Base-by-base conservation (phyloP, 192 early-diverging fungal species). In the Jimgerdemannia lactiflua region DNA sequence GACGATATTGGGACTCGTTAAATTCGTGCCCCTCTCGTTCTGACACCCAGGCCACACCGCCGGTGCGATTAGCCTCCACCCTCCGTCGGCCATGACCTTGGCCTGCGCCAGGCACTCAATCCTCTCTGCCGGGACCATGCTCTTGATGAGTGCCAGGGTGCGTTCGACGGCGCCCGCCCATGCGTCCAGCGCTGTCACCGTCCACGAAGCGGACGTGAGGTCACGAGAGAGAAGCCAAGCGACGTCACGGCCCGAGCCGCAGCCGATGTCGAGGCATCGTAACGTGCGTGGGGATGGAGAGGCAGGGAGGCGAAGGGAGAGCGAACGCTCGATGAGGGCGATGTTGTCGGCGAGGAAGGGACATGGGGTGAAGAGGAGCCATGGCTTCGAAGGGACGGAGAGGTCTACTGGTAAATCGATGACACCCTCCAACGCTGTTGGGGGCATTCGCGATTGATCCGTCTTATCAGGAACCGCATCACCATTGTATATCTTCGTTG, bases 171-270 rank as follows among this genome's bases (percentile, higher is more conserved):
- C 73, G 39, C 59, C 43, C 3, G 67, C 4, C 19, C 71, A 64
- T 1, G 70, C 43, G 65, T 85, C 84, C 6, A 85, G 43, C 18
- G 74, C 81, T 4, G 76, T 76, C 9, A 49, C 77, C 42, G 43
- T 49, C 84, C 84, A 83, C 4, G 39, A 1, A 63, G 7, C 39
- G 44, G 11, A 19, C 17, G 18, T 29, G 0, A 11, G 19, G 20
- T 64, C 69, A 11, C 72, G 73, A 3, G 71, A 29, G 64, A 80
- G 70, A 4, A 85, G 40, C 84, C 84, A 85, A 0, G 64, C 66
- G 11, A 71, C 6, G 74, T 85, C 84, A 11, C 84, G 65, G 8
- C 84, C 84, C 19, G 76, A 75, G 17, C 84, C 84, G 69, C 84
- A 85, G 0, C 81, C 84, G 49, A 85, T 40, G 73, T 85, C 84